Base-by-base conservation (phyloP, 164 flowering plant genomes). In the Houttuynia cordata region DNA sequence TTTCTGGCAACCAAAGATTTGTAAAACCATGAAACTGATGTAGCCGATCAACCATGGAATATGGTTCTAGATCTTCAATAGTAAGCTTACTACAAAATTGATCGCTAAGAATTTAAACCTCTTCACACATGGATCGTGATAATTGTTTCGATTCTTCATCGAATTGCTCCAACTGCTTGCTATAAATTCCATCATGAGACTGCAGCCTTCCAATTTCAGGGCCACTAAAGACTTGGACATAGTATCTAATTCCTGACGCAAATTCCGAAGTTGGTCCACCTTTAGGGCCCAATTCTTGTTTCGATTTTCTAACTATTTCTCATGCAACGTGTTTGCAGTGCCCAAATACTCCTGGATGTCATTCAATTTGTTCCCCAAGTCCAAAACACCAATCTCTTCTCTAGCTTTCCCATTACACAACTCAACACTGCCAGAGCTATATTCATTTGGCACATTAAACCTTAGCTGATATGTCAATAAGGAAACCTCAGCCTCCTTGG, bases 401-500 rank as follows among this genome's bases (percentile, higher is more conserved):
- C 17, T 42, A 42, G 49, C 49, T 42, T 14, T 14, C 1, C 4
- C 49, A 4, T 14, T 14, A 42, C 49, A 42, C 12, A 42, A 42
- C 12, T 42, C 10, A 8, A 14, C 49, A 3, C 49, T 3, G 10
- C 17, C 17, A 14, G 17, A 42, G 49, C 1, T 8, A 14, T 42
- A 3, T 10, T 5, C 49, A 66, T 69, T 77, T 10, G 64, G 60
- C 30, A 66, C 73, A 60, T 61, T 72, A 19, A 53, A 56, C 39
- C 56, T 56, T 60, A 87, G 57, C 18, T 25, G 64, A 56, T 76
- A 71, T 66, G 74, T 83, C 74, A 89, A 63, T 14, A 51, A 42
- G 22, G 63, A 73, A 53, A 87, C 39, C 73, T 89, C 90, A 59
- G 71, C 21, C 37, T 87, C 90, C 62, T 78, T 86, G 47, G 57